Percentiles rank a stretch among this genome's conserved stretches.
Evolutionary conservation across 345 rosid species (phyloP).

Genomic region (Dipteronia dyeriana): DNA sequence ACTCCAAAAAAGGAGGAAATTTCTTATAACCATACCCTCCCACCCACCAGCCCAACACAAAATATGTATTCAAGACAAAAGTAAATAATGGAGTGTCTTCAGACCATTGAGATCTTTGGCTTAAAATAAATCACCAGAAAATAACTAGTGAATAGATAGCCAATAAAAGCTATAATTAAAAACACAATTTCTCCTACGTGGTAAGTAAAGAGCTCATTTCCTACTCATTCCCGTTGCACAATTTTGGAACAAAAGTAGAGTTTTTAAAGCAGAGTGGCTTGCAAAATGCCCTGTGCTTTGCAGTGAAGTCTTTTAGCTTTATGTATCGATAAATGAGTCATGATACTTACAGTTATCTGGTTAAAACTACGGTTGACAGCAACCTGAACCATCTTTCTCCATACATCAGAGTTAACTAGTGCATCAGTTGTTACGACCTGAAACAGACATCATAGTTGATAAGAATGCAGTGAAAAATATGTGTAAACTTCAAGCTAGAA

Average conservation of each 20-base stretch:
- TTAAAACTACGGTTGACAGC: conserved; percentile 93
- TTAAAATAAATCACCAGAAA: background rate
- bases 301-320: background rate
- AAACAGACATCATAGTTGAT: conserved; percentile 20
- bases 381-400: conserved; percentile 87
- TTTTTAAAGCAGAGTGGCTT: background rate
- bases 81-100: background rate
- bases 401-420: conserved; percentile 72
- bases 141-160: background rate
- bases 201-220: background rate
- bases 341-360: conserved; percentile 81
- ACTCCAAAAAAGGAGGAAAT: conserved; percentile 3
- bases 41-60: background rate
- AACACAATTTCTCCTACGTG: background rate
- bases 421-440: conserved; percentile 97
- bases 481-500: conserved; percentile 16
- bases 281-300: background rate
- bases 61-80: background rate
- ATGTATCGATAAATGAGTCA: conserved; percentile 11
- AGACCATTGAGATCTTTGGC: background rate
- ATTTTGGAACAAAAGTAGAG: conserved; percentile 3
- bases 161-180: background rate
- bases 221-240: background rate
- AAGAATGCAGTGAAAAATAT: conserved; percentile 12
- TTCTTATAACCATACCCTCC: background rate